Evolutionary conservation across 1,284 basidiomycete genomes (phyloP).

Genomic region (Schizopora paradoxa): DNA sequence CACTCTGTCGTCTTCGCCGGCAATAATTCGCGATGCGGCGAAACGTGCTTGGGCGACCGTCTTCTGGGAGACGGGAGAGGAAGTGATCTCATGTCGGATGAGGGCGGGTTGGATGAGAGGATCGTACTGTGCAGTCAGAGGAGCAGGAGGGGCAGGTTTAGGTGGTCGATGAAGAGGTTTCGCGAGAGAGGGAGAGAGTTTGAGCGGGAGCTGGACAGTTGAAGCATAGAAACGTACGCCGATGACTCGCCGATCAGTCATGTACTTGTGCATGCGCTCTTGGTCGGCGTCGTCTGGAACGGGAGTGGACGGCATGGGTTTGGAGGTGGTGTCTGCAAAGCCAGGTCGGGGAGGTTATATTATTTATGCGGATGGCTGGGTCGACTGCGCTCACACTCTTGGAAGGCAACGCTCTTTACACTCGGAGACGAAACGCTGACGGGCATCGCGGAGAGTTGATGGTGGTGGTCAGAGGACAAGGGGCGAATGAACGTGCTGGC

Average conservation of each 20-base stretch:
- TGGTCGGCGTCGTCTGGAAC: conserved; percentile 46
- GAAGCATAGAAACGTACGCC: too few species aligned
- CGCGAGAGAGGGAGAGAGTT: conserved; percentile 6
- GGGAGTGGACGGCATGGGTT: conserved; percentile 7
- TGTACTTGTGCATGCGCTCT: conserved; percentile 58
- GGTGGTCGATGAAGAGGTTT: conserved; percentile 15
- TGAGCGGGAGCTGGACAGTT: too few species aligned
- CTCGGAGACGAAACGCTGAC: too few species aligned
- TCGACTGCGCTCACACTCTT: too few species aligned
- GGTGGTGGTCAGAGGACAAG: too few species aligned
- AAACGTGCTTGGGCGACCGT: conserved; percentile 80
- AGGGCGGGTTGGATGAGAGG: conserved; percentile 89
- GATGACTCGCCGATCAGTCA: conserved; percentile 65
- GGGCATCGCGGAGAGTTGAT: too few species aligned
- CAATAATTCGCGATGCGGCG: conserved; percentile 71
- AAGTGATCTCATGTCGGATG: conserved; percentile 78
- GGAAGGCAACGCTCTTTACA: too few species aligned
- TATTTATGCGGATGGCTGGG: too few species aligned
- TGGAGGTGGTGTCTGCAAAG: background rate
- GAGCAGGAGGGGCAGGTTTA: conserved; percentile 7
- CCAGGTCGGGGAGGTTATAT: conserved; percentile 1
- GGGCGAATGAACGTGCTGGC: too few species aligned
- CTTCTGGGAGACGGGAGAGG: conserved; percentile 49
- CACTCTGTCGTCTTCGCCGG: conserved; percentile 79
- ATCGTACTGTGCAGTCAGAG: conserved; percentile 63